phyloP scores from a whole-genome alignment of 1,284 basidiomycete species.

The Boletus semigastroideus region DNA sequence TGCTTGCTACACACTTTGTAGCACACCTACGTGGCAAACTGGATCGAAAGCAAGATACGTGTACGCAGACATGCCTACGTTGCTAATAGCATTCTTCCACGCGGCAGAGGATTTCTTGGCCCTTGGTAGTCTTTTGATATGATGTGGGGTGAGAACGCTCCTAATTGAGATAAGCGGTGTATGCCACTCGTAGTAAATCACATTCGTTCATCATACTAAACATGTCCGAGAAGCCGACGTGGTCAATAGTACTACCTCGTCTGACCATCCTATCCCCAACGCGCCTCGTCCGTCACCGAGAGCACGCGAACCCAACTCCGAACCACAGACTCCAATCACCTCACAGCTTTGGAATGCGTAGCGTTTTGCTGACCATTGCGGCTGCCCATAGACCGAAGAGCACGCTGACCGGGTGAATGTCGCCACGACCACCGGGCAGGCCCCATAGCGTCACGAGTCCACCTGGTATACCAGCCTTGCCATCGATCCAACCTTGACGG shows the following conservation, averaged over 20 bases:
- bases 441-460: constrained; percentile 77
- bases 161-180: neutral
- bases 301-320: neutral
- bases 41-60: constrained; percentile 38
- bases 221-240: constrained; percentile 3
- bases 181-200: constrained; percentile 7
- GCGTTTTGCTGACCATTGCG: constrained; percentile 94
- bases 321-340: neutral
- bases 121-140: constrained; percentile 38
- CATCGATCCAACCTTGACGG: constrained; percentile 79
- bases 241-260: neutral
- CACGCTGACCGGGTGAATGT: constrained; percentile 74
- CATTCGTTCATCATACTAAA: constrained; percentile 19
- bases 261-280: constrained; percentile 1
- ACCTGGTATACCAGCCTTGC: constrained; percentile 71
- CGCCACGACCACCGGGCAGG: constrained; percentile 66
- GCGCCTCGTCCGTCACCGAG: constrained; percentile 3
- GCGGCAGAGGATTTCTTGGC: constrained; percentile 25
- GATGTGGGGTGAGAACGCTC: too few relatives aligned
- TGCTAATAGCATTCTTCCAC: constrained; percentile 36
- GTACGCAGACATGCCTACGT: constrained; percentile 36
- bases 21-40: constrained; percentile 37
- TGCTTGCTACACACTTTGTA: too few relatives aligned
- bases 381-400: constrained; percentile 84
- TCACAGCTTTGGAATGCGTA: constrained; percentile 77